Evolutionary conservation across 148 eudicot genomes (phyloP).

Genomic region (Chenopodium quinoa): DNA sequence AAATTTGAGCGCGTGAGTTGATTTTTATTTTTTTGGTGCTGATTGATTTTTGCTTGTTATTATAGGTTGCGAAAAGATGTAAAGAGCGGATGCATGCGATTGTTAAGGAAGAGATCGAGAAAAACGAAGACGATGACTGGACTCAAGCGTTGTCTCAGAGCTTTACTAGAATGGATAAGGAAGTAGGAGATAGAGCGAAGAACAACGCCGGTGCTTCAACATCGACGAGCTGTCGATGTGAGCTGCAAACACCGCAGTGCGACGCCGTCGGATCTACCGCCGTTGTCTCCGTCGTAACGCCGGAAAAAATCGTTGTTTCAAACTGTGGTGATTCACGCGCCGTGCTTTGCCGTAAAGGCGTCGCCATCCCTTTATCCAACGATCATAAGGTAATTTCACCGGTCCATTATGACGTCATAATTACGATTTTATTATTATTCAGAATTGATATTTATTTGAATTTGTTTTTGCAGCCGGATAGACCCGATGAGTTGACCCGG

Average conservation of each 20-base stretch:
- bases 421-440: too few relatives aligned
- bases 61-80: constrained; percentile 64
- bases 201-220: not conserved
- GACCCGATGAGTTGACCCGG: constrained; percentile 68
- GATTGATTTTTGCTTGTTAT: not conserved
- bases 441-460: too few relatives aligned
- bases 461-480: constrained; percentile 58
- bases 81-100: constrained; percentile 58
- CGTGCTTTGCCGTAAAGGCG: constrained; percentile 62
- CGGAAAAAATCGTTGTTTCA: constrained; percentile 59
- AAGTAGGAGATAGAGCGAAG: constrained; percentile 33
- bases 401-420: not conserved
- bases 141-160: constrained; percentile 37
- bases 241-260: constrained; percentile 52
- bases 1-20: not conserved
- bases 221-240: constrained; percentile 45
- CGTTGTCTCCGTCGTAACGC: constrained; percentile 59
- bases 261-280: constrained; percentile 87
- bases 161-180: constrained; percentile 51
- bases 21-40: not conserved
- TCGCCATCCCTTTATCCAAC: constrained; percentile 54
- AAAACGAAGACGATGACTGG: constrained; percentile 38
- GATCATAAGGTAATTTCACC: constrained; percentile 63
- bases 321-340: constrained; percentile 90
- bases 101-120: constrained; percentile 45